Conservation (phyloP, 768 basidiomycete genomes). For the Scleroderma bovista region DNA sequence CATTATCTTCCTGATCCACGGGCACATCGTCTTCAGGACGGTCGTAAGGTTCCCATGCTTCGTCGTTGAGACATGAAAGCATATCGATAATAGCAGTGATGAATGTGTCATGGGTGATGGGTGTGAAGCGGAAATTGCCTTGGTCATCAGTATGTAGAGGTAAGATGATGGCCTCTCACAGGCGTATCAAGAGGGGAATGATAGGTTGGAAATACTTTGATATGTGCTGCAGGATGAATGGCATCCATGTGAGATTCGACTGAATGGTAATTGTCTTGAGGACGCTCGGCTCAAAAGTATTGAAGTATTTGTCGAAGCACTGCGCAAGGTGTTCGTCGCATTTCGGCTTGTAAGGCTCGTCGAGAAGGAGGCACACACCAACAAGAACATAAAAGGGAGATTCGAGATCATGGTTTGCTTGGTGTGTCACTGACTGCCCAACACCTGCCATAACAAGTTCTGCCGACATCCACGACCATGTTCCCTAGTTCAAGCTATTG, state of each 20-base stretch:
- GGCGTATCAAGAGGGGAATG: too few relatives aligned
- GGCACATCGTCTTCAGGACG: too few relatives aligned
- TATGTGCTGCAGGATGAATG: neutral
- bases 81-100: too few relatives aligned
- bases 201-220: neutral
- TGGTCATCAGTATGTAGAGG: too few relatives aligned
- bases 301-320: constrained; percentile 4
- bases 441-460: constrained; percentile 1
- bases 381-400: neutral
- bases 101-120: too few relatives aligned
- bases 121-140: too few relatives aligned
- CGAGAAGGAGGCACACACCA: neutral
- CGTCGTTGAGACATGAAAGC: too few relatives aligned
- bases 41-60: too few relatives aligned
- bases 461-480: constrained; percentile 3
- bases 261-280: neutral
- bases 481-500: neutral
- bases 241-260: neutral
- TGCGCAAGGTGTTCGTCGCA: neutral
- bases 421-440: neutral
- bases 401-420: neutral
- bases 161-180: too few relatives aligned
- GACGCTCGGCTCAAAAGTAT: neutral
- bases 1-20: too few relatives aligned
- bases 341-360: neutral